These are phyloP conservation scores for Peronospora belbahrii DNA, from an alignment of 352 stramenopile species.

Conservation along the genomic window DNA sequence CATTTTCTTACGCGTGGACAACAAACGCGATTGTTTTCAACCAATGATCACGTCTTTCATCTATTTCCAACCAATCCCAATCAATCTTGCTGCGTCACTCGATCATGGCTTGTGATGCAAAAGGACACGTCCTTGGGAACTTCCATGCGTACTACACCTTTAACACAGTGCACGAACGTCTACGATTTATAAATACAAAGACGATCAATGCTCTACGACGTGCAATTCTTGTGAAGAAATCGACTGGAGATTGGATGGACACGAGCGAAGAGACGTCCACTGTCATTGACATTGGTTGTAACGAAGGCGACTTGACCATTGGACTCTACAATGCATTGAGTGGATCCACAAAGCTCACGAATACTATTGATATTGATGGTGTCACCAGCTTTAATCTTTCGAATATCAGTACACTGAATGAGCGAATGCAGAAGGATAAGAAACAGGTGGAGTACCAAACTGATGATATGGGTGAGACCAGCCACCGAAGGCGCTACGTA, in stretches of 20 bases:
- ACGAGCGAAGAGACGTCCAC: conserved; percentile 20
- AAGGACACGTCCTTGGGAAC: conserved; percentile 75
- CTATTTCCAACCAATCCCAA: conserved; percentile 16
- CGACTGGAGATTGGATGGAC: background rate
- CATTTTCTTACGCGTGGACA: conserved; percentile 13
- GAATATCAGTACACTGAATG: conserved; percentile 60
- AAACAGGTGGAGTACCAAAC: conserved; percentile 49
- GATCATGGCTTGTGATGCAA: conserved; percentile 30
- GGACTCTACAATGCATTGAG: conserved; percentile 58
- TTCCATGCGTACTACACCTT: conserved; percentile 85
- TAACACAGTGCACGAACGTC: conserved; percentile 59
- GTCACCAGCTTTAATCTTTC: conserved; percentile 44
- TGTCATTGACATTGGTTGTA: conserved; percentile 75
- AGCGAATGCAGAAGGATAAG: conserved; percentile 60
- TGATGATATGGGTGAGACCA: conserved; percentile 43
- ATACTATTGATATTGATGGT: conserved; percentile 17
- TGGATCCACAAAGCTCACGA: conserved; percentile 11
- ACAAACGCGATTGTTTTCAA: conserved; percentile 1
- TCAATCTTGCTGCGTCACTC: too few species aligned
- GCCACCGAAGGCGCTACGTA: conserved; percentile 51
- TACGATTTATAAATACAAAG: conserved; percentile 60
- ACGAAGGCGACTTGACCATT: conserved; percentile 77
- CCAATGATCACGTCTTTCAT: background rate
- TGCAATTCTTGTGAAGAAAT: conserved; percentile 29
- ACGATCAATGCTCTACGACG: conserved; percentile 35